Evolutionary conservation across 331 rosid species (phyloP), one percentile per base, ranked within the genome.

Genomic region (Telfairia occidentalis): DNA sequence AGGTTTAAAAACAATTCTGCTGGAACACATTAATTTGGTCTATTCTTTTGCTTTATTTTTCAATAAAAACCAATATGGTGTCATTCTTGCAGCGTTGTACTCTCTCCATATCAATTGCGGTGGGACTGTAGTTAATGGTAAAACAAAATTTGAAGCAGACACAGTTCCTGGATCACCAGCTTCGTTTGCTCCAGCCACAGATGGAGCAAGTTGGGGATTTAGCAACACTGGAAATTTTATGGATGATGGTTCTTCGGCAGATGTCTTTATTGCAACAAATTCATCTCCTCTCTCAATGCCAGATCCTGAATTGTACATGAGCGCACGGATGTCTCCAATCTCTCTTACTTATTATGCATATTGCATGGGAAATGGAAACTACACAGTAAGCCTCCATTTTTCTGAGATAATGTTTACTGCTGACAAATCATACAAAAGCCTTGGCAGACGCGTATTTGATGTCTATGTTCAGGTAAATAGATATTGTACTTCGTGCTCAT

Each of bases 391-490:
- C 45, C 96, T 89, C 63, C 90, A 90, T 82, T 92, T 92, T 77
- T 92, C 91, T 0, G 98, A 92, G 84, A 89, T 87, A 69, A 69
- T 73, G 83, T 92, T 92, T 77, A 78, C 84, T 0, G 74, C 79
- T 80, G 85, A 73, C 78, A 73, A 63, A 73, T 69, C 85, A 30
- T 89, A 53, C 75, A 49, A 24, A 15, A 90, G 92, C 83, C 84
- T 92, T 9, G 98, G 98, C 78, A 89, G 92, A 73, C 98, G 97
- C 9, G 10, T 87, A 48, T 92, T 92, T 79, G 89, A 92, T 78
- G 81, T 92, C 23, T 92, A 87, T 48, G 66, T 92, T 76, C 98
- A 90, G 98, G 97, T 88, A 46, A 7, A 26, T 34, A 53, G 34
- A 49, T 78, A 26, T 65, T 71, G 11, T 73, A 23, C 21, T 42